These are phyloP conservation scores for Davidsoniella virescens DNA, from an alignment of 2,329 filamentous ascomycete species.

Conservation along the genomic window DNA sequence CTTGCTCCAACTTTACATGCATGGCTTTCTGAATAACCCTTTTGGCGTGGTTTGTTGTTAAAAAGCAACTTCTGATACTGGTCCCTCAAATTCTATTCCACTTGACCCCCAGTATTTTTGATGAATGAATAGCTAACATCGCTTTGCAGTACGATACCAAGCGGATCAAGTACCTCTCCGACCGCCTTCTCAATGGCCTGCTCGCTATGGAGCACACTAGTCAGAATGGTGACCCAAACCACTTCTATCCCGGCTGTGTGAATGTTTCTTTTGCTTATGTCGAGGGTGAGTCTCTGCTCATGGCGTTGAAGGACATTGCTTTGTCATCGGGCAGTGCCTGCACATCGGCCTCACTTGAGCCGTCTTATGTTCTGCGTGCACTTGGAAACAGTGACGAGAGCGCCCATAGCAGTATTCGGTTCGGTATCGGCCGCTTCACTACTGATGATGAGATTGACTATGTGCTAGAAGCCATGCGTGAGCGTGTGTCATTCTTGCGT, in stretches of 20 bases:
- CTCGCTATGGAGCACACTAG: conserved; percentile 80
- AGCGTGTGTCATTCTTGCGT: conserved; percentile 80
- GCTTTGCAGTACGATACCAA: conserved; percentile 70
- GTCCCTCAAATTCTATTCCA: not conserved
- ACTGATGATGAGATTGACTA: conserved; percentile 94
- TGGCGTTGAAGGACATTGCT: conserved; percentile 97
- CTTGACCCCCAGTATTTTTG: no score
- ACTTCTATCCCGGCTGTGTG: conserved; percentile 90
- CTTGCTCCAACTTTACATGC: conserved; percentile 56
- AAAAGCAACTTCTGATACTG: conserved; percentile 49
- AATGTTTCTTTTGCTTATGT: conserved; percentile 98
- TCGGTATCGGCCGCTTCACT: conserved; percentile 93
- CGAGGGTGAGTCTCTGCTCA: conserved; percentile 91
- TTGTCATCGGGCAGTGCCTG: conserved; percentile 93
- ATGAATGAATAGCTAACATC: conserved; percentile 14
- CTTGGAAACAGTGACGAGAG: conserved; percentile 94
- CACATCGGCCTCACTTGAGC: conserved; percentile 90
- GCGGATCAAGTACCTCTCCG: conserved; percentile 67
- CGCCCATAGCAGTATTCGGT: conserved; percentile 93
- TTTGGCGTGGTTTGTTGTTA: conserved; percentile 43
- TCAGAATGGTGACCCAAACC: conserved; percentile 69
- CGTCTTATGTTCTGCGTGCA: conserved; percentile 87
- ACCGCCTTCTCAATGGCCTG: conserved; percentile 67
- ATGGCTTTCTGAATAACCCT: conserved; percentile 74
- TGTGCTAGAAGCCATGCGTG: conserved; percentile 81